Evolutionary conservation across 2,329 filamentous ascomycete genomes (phyloP).

Genomic region (Cytospora schulzeri): DNA sequence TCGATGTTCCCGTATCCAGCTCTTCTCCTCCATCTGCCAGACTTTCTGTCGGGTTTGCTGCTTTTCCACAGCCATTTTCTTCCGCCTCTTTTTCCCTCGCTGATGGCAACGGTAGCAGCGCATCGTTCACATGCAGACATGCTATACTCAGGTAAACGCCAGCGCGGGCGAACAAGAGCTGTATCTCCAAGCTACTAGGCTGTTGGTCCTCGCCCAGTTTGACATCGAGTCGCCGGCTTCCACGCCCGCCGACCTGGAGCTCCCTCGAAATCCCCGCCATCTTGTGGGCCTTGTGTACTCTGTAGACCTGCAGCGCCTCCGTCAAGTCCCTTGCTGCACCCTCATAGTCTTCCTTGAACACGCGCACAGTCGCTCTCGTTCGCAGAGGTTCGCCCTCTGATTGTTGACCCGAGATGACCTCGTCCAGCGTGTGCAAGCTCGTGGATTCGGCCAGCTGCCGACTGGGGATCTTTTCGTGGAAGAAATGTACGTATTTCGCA

Average conservation of each 20-base stretch:
- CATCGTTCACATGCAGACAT: conserved; percentile 62
- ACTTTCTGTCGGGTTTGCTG: conserved; percentile 29
- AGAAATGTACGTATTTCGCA: conserved; percentile 88
- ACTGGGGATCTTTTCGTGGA: conserved; percentile 85
- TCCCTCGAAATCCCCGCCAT: conserved; percentile 47
- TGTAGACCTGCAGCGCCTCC: conserved; percentile 59
- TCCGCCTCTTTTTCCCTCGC: conserved; percentile 19
- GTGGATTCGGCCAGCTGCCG: conserved; percentile 73
- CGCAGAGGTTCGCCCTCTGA: conserved; percentile 67
- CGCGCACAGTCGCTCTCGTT: conserved; percentile 72
- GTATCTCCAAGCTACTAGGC: conserved; percentile 72
- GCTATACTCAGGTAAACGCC: conserved; percentile 73
- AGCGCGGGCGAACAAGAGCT: conserved; percentile 76
- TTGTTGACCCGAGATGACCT: conserved; percentile 66
- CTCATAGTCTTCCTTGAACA: conserved; percentile 74
- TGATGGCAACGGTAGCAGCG: conserved; percentile 35
- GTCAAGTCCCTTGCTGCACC: conserved; percentile 73
- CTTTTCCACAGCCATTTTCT: conserved; percentile 30
- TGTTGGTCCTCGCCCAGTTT: conserved; percentile 55
- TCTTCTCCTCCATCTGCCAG: conserved; percentile 1
- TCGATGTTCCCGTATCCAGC: conserved; percentile 9
- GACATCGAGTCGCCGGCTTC: conserved; percentile 38
- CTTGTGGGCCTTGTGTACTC: conserved; percentile 57
- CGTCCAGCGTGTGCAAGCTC: conserved; percentile 64
- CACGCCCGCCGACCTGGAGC: conserved; percentile 45